Evolutionary conservation across 257 asterid genomes (phyloP).

Genomic region (Solanum pimpinellifolium): DNA sequence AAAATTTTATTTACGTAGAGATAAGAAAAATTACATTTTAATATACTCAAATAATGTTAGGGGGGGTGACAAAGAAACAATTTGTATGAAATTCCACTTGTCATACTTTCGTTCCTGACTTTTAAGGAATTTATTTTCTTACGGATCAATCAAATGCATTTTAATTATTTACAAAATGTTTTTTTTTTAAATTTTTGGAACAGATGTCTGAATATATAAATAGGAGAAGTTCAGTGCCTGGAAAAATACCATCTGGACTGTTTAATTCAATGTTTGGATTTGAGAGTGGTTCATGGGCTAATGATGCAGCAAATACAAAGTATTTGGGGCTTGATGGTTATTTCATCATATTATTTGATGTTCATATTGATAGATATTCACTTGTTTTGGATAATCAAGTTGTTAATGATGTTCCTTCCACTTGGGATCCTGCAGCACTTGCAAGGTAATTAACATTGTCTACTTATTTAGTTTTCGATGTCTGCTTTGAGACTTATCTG

Average conservation of each 20-base stretch:
- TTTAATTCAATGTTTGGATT: conserved; percentile 89
- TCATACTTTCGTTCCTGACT: not conserved
- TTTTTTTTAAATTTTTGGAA: not conserved
- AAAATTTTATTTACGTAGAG: too few species aligned
- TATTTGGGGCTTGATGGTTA: conserved; percentile 69
- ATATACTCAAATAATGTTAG: too few species aligned
- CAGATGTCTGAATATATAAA: conserved; percentile 90
- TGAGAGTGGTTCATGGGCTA: conserved; percentile 72
- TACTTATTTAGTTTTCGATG: not conserved
- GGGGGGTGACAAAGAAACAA: not conserved
- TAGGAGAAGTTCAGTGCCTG: conserved; percentile 52
- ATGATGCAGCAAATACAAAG: conserved; percentile 54
- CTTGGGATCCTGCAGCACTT: conserved; percentile 90
- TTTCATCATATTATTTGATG: conserved; percentile 40
- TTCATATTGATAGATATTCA: conserved; percentile 62
- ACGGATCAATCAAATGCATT: not conserved
- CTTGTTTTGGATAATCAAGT: conserved; percentile 61
- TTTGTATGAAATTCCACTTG: not conserved
- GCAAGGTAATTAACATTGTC: conserved; percentile 41
- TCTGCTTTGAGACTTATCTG: fast-evolving
- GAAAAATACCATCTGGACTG: conserved; percentile 81
- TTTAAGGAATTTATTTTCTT: not conserved
- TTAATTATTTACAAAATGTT: not conserved
- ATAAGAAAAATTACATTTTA: too few species aligned
- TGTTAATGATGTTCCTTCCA: conserved; percentile 59